Evolutionary conservation across 495 filamentous ascomycete species (phyloP).

Genomic region (Penicillium fimorum): DNA sequence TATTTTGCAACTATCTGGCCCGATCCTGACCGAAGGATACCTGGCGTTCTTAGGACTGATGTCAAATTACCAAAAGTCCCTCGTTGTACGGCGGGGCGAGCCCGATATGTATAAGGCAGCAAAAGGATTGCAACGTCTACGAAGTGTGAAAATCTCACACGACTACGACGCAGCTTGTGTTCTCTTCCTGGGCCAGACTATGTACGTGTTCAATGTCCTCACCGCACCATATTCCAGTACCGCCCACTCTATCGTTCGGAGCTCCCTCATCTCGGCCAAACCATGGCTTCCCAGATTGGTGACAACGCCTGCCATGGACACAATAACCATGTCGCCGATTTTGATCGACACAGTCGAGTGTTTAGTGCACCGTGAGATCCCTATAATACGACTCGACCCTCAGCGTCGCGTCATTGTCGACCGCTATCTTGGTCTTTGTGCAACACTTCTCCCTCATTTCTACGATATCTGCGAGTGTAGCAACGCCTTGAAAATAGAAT

Average conservation of each 20-base stretch:
- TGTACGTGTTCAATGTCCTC: slow-evolving; percentile 33
- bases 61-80: slow-evolving; percentile 27
- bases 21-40: slow-evolving; percentile 27
- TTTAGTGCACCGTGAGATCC: slow-evolving; percentile 31
- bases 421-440: slow-evolving; percentile 32
- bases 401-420: slow-evolving; percentile 31
- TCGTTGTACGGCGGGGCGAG: slow-evolving; percentile 21
- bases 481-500: slow-evolving; percentile 18
- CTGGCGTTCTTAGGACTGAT: slow-evolving; percentile 28
- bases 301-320: slow-evolving; percentile 27
- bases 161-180: slow-evolving; percentile 27
- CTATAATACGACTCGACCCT: slow-evolving; percentile 29
- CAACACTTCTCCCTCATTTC: slow-evolving; percentile 30
- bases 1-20: slow-evolving; percentile 22
- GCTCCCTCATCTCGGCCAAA: slow-evolving; percentile 28
- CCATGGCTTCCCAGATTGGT: slow-evolving; percentile 30
- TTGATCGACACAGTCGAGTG: slow-evolving; percentile 35
- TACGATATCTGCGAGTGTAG: slow-evolving; percentile 36
- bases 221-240: slow-evolving; percentile 26
- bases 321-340: slow-evolving; percentile 32
- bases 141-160: slow-evolving; percentile 22
- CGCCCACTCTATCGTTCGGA: slow-evolving; percentile 29
- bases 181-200: slow-evolving; percentile 30
- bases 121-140: slow-evolving; percentile 24
- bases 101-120: slow-evolving; percentile 28